Conservation (phyloP, 768 basidiomycete species). For the Trichaptum fuscoviolaceum region DNA sequence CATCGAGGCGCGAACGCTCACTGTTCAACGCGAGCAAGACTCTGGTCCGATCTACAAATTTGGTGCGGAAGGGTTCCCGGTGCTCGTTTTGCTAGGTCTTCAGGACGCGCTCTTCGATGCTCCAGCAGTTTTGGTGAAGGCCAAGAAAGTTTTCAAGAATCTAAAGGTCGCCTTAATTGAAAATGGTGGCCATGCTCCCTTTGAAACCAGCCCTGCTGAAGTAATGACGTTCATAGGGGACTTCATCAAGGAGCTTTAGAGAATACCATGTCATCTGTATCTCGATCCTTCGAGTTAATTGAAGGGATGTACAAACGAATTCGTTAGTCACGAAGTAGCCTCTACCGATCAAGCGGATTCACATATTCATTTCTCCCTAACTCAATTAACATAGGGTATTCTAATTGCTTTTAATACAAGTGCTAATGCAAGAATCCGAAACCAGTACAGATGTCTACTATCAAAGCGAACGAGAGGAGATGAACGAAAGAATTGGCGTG, state of each 20-base stretch:
- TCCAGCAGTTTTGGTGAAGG: not conserved
- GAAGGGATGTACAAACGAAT: no score
- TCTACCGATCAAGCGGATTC: no score
- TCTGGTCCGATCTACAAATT: not conserved
- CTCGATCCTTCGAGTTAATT: no score
- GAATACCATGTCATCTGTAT: not conserved
- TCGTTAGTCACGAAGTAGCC: no score
- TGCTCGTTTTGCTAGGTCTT: not conserved
- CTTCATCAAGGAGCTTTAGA: not conserved
- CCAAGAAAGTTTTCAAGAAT: not conserved
- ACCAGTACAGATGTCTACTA: not conserved
- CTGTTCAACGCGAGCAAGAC: not conserved
- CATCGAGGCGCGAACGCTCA: not conserved
- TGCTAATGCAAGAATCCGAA: not conserved
- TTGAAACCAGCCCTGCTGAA: not conserved
- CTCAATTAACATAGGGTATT: not conserved
- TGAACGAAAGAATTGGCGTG: not conserved
- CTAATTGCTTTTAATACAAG: not conserved
- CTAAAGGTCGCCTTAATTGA: not conserved
- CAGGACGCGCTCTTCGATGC: not conserved
- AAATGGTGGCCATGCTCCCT: not conserved
- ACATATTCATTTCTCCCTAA: not conserved
- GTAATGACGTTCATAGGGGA: not conserved
- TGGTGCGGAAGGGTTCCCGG: not conserved
- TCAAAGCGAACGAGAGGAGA: not conserved